phyloP scores from a whole-genome alignment of 192 early-diverging fungal genomes.

The Thamnidium elegans region DNA sequence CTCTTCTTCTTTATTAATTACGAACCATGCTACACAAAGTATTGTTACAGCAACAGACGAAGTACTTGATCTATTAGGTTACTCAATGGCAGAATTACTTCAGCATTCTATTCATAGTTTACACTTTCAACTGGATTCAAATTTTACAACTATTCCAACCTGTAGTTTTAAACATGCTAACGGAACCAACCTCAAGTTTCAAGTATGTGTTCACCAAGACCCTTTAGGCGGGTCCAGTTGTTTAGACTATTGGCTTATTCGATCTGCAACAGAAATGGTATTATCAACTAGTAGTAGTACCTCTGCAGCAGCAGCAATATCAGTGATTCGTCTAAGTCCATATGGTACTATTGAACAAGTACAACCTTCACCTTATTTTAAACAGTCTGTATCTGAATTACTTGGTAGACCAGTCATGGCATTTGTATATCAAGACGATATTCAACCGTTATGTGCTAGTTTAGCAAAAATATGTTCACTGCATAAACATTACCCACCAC shows the following conservation, averaged over 20 bases:
- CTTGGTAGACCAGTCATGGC: slow-evolving; percentile 15
- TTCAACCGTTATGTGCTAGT: not conserved
- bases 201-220: slow-evolving; percentile 21
- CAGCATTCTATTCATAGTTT: slow-evolving; percentile 11
- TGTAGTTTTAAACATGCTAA: slow-evolving; percentile 5
- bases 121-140: not conserved
- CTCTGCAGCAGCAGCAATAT: not conserved
- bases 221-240: slow-evolving; percentile 11
- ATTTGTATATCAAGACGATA: slow-evolving; percentile 13
- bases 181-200: not conserved
- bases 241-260: slow-evolving; percentile 19
- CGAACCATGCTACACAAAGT: slow-evolving; percentile 10
- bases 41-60: slow-evolving; percentile 22
- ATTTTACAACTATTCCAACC: slow-evolving; percentile 7
- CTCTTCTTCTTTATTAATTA: slow-evolving; percentile 11
- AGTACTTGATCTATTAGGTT: slow-evolving; percentile 13
- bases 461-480: slow-evolving; percentile 2
- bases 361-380: slow-evolving; percentile 10
- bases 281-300: not conserved
- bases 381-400: slow-evolving; percentile 9
- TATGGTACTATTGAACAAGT: slow-evolving; percentile 24
- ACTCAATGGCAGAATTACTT: not conserved
- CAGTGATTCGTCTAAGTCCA: slow-evolving; percentile 18
- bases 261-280: not conserved
- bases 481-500: not conserved